Base-by-base conservation (phyloP, 352 stramenopile species). In the Pythium myriotylum region DNA sequence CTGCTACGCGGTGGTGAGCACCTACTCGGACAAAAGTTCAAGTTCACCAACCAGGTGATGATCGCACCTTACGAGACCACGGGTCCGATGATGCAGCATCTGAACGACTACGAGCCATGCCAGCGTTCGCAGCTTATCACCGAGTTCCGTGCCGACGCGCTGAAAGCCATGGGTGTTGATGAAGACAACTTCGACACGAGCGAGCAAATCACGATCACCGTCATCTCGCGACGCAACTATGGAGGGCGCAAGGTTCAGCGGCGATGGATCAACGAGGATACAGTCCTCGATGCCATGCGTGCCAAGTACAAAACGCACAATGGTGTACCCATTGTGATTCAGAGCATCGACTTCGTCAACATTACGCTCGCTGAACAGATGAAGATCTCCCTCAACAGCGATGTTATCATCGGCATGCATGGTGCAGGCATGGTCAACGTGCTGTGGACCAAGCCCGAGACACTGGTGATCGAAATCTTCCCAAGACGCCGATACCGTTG, bases 401-500 rank as follows among this genome's bases (percentile, higher is more conserved):
- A 91, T 54, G 73, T 94, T 33, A 78, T 94, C 26, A 84, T 94
- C 42, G 75, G 83, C 8, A 94, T 92, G 85, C 85, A 94, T 54
- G 85, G 85, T 40, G 85, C 85, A 17, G 85, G 85, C 19, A 76
- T 94, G 50, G 81, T 91, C 3, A 94, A 94, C 46, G 74, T 94
- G 0, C 19, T 88, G 0, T 94, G 83, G 79, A 59, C 80, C 12
- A 72, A 76, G 5, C 80, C 80, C 0, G 54, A 64, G 61, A 88
- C 79, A 54, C 59, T 70, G 4, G 66, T 94, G 12, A 19, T 94
- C 16, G 85, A 94, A 60, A 92, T 94, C 59, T 94, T 94, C 48
- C 85, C 82, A 0, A 73, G 72, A 24, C 9, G 67, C 8, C 65
- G 72, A 9, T 65, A 64, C 9, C 77, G 81, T 12, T 94, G 78